Evolutionary conservation across 768 basidiomycete genomes (phyloP).

Genomic region (Clavulina sp.): DNA sequence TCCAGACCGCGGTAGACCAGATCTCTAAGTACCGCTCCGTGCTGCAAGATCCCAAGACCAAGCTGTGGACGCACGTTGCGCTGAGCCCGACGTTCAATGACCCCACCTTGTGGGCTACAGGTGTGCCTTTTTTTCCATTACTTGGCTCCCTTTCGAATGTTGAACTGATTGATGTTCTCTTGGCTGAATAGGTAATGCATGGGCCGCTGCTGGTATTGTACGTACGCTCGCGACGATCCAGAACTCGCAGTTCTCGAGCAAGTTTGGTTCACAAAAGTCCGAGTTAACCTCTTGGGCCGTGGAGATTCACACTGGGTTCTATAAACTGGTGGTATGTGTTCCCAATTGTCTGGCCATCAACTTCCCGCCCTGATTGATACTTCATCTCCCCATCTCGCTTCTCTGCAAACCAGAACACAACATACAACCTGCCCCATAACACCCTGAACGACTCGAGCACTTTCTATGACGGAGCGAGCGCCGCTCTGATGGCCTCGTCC

Average conservation of each 20-base stretch:
- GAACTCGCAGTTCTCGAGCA: constrained; percentile 11
- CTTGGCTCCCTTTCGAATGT: constrained; percentile 3
- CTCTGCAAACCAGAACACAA: constrained; percentile 11
- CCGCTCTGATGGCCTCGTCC: constrained; percentile 16
- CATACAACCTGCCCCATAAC: background rate
- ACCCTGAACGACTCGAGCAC: background rate
- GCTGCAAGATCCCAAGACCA: constrained; percentile 8
- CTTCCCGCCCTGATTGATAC: constrained; percentile 4
- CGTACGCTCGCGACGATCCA: constrained; percentile 17
- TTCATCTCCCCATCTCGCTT: background rate
- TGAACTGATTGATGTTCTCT: background rate
- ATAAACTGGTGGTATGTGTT: background rate
- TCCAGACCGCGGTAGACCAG: constrained; percentile 17
- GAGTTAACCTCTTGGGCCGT: constrained; percentile 16
- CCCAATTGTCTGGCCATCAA: background rate
- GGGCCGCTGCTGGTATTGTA: constrained; percentile 19
- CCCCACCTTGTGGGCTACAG: background rate
- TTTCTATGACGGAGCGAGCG: constrained; percentile 15
- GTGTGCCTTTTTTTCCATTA: constrained; percentile 1
- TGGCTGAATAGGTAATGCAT: constrained; percentile 16
- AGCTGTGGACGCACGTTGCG: constrained; percentile 17
- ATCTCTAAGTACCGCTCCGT: constrained; percentile 15
- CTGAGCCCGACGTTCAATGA: background rate
- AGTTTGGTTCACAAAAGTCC: constrained; percentile 5
- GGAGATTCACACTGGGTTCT: constrained; percentile 13